These are phyloP conservation scores for Candolleomyces eurysporus DNA, from an alignment of 768 basidiomycete genomes.

Conservation along the genomic window DNA sequence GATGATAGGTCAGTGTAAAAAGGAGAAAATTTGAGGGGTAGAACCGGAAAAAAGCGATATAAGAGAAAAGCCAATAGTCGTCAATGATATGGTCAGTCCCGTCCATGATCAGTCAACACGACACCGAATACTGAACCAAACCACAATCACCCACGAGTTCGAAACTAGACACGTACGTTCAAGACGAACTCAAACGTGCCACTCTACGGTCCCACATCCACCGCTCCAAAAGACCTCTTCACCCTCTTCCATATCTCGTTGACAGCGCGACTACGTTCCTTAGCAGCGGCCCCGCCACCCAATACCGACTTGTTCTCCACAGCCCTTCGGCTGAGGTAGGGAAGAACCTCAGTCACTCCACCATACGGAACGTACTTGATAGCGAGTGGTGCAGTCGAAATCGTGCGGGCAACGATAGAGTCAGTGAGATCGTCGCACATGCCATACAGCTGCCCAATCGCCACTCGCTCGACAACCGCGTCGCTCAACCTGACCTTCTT, in stretches of 20 bases:
- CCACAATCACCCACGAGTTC: background rate
- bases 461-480: constrained; percentile 61
- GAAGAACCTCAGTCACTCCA: constrained; percentile 74
- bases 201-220: background rate
- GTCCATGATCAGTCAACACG: background rate
- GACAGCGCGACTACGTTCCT: constrained; percentile 57
- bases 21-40: background rate
- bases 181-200: background rate
- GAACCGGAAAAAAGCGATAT: background rate
- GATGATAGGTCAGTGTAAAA: background rate
- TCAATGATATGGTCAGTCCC: background rate
- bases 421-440: constrained; percentile 86
- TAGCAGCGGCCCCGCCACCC: constrained; percentile 63
- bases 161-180: background rate
- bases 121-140: background rate
- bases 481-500: constrained; percentile 38
- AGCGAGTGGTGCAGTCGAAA: constrained; percentile 59
- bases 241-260: constrained; percentile 50
- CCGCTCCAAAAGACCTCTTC: constrained; percentile 3
- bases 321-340: constrained; percentile 84
- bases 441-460: constrained; percentile 83
- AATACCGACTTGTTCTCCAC: constrained; percentile 93
- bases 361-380: constrained; percentile 88
- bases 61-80: background rate
- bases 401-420: constrained; percentile 56